A percentile compares a stretch with the other conserved stretches of the same genome.
Evolutionary conservation across 2,329 filamentous ascomycete genomes (phyloP).

Genomic region (Fusarium scirpi): DNA sequence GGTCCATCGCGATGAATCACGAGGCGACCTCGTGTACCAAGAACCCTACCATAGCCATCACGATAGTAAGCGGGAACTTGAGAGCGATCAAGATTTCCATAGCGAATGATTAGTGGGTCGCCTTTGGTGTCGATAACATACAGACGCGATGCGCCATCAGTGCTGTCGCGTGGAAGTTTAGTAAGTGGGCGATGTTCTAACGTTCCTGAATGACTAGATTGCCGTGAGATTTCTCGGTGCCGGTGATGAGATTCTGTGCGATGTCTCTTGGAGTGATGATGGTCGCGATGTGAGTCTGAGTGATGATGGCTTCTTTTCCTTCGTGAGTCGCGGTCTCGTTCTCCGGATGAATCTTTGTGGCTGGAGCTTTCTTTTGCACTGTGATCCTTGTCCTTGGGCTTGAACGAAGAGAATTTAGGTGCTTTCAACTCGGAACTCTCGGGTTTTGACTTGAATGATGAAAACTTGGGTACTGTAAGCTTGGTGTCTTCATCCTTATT

Average conservation of each 20-base stretch:
- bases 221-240: conserved; percentile 17
- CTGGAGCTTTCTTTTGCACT: conserved; percentile 19
- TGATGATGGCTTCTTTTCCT: conserved; percentile 39
- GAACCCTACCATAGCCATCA: conserved; percentile 73
- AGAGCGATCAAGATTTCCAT: conserved; percentile 79
- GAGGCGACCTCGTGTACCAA: conserved; percentile 72
- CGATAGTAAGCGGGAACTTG: conserved; percentile 78
- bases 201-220: conserved; percentile 11
- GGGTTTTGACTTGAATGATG: conserved; percentile 70
- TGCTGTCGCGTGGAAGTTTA: conserved; percentile 13
- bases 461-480: conserved; percentile 72
- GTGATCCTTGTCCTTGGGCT: conserved; percentile 55
- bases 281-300: conserved; percentile 33
- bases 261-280: conserved; percentile 34
- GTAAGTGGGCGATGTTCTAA: conserved; percentile 14
- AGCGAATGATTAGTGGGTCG: conserved; percentile 79
- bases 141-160: conserved; percentile 41
- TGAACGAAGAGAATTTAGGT: conserved; percentile 83
- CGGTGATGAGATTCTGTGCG: conserved; percentile 31
- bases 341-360: conserved; percentile 35
- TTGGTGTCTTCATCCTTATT: conserved; percentile 42
- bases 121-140: conserved; percentile 80
- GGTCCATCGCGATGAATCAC: conserved; percentile 75
- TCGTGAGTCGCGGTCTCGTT: conserved; percentile 35
- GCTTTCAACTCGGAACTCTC: conserved; percentile 37